These are phyloP conservation scores for Annulohypoxylon stygium DNA, from an alignment of 495 filamentous ascomycete genomes.

Conservation along the genomic window DNA sequence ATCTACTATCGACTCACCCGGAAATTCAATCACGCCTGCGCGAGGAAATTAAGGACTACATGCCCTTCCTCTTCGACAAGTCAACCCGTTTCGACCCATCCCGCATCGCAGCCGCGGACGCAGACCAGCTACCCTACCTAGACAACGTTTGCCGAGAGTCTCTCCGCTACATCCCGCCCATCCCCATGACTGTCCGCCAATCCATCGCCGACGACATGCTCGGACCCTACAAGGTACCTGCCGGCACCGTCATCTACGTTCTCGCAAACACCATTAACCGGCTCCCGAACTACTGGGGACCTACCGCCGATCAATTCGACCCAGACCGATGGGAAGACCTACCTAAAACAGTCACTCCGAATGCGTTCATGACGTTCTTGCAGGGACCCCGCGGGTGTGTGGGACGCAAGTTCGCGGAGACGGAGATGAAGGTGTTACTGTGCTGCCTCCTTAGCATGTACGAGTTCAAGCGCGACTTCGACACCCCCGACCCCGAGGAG, in stretches of 20 bases:
- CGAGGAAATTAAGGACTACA: slow-evolving; percentile 52
- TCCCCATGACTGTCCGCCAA: slow-evolving; percentile 57
- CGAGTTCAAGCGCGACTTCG: slow-evolving; percentile 54
- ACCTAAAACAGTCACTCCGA: slow-evolving; percentile 49
- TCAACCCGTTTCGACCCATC: slow-evolving; percentile 29
- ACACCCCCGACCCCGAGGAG: slow-evolving; percentile 60
- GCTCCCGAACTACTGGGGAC: slow-evolving; percentile 55
- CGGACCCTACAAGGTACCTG: slow-evolving; percentile 48
- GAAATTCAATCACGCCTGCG: slow-evolving; percentile 53
- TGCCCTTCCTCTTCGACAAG: slow-evolving; percentile 58
- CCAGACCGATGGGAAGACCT: slow-evolving; percentile 57
- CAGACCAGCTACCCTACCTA: slow-evolving; percentile 53
- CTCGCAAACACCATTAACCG: slow-evolving; percentile 57
- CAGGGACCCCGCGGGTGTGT: slow-evolving; percentile 57
- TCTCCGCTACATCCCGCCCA: slow-evolving; percentile 63
- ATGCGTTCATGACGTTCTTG: slow-evolving; percentile 58
- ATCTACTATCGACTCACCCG: slow-evolving; percentile 52
- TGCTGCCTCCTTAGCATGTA: slow-evolving; percentile 54
- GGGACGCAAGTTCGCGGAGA: slow-evolving; percentile 58
- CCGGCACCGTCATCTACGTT: slow-evolving; percentile 53
- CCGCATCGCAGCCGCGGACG: slow-evolving; percentile 38
- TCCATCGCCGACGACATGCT: slow-evolving; percentile 49
- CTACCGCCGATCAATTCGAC: slow-evolving; percentile 53
- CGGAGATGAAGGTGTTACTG: slow-evolving; percentile 58
- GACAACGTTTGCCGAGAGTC: slow-evolving; percentile 65